Percentiles rank a stretch among this genome's conserved stretches.
Evolutionary conservation across 2,329 filamentous ascomycete genomes (phyloP).

Genomic region (Chaetomiaceae sp.): DNA sequence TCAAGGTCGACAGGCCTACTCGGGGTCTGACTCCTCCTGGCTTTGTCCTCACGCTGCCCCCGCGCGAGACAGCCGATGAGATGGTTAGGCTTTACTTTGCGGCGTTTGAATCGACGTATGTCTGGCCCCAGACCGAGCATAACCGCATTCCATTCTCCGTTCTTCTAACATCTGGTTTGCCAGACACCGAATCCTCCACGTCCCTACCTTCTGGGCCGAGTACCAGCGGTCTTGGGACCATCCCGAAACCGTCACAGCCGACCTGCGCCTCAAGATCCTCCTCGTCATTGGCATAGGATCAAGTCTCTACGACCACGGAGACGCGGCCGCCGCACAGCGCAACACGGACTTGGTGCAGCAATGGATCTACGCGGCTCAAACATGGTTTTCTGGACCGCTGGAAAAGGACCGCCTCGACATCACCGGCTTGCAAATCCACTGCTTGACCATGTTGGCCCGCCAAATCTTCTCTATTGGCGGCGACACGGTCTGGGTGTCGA

Average conservation of each 20-base stretch:
- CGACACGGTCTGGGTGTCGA: constrained; percentile 40
- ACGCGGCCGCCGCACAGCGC: constrained; percentile 23
- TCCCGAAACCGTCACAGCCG: constrained; percentile 24
- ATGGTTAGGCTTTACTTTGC: constrained; percentile 45
- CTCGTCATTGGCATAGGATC: constrained; percentile 41
- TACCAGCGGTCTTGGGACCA: constrained; percentile 45
- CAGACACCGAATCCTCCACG: constrained; percentile 46
- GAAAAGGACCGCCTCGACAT: constrained; percentile 35
- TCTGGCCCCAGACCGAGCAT: background rate
- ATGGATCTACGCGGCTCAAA: constrained; percentile 40
- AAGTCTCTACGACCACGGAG: constrained; percentile 28
- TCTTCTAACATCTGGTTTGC: no score
- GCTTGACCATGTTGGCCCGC: constrained; percentile 36
- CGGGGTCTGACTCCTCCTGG: constrained; percentile 29
- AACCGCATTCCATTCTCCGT: no score
- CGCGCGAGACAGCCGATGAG: constrained; percentile 35
- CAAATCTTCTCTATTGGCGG: constrained; percentile 40
- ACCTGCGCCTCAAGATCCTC: constrained; percentile 34
- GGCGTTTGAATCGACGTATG: constrained; percentile 44
- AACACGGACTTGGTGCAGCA: constrained; percentile 29
- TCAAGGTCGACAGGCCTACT: constrained; percentile 35
- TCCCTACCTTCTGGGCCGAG: constrained; percentile 47
- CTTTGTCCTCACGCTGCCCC: constrained; percentile 27
- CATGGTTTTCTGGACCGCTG: constrained; percentile 39
- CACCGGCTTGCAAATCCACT: constrained; percentile 37